Evolutionary conservation across 1,139 yeast species (phyloP), one percentile per base, ranked within the genome.

Genomic region (Pichia norvegensis): DNA sequence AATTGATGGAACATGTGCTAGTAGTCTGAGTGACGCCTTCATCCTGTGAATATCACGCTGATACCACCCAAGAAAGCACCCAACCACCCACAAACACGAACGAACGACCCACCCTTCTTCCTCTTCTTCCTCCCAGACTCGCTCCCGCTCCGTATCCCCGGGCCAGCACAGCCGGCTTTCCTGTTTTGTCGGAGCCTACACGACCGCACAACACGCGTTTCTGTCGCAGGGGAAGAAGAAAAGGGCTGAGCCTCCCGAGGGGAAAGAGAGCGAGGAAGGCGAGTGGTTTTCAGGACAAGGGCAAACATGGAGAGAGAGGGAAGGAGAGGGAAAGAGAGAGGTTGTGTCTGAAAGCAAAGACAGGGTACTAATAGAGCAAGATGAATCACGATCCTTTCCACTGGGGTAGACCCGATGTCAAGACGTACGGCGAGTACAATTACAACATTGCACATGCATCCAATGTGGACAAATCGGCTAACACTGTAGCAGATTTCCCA

Each of bases 381-480:
- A 90, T 92, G 98, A 85, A 92, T 62, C 97, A 92, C 87, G 86
- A 85, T 72, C 97, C 96, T 55, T 81, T 73, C 58, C 74, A 76
- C 57, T 92, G 98, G 98, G 98, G 97, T 20, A 85, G 97, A 68
- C 97, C 97, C 50, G 73, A 82, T 44, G 80, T 84, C 63, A 79
- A 76, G 42, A 73, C 80, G 4, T 92, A 92, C 60, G 98, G 98
- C 16, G 65, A 70, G 14, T 92, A 88, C 68, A 85, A 84, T 65
- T 69, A 72, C 42, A 67, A 74, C 42, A 86, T 88, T 62, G 88
- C 95, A 52, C 69, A 79, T 53, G 76, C 85, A n/a, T 51, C 55
- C 19, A 60, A 58, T 39, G 45, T 46, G 5, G 48, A 52, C 17
- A 46, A 41, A 17, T 42, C 55, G 39, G 52, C 50, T 8, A 49